Percentiles rank a stretch among this genome's conserved stretches.
Evolutionary conservation across 1,139 yeast species (phyloP).

Genomic region (Protomyces lactucae-debilis): DNA sequence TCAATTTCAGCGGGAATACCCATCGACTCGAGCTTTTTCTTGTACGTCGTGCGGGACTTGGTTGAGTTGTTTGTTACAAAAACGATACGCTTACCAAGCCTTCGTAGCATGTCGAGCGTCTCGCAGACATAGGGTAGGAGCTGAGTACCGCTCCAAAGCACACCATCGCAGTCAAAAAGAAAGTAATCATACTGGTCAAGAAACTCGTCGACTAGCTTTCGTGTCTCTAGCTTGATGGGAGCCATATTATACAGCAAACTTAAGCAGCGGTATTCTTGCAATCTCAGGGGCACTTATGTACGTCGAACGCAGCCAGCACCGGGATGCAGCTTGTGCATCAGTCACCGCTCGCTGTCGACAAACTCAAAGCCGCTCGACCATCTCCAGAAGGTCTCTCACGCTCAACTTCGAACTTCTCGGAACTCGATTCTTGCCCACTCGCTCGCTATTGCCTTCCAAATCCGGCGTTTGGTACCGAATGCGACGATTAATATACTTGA

Average conservation of each 20-base stretch:
- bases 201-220: slow-evolving; percentile 37
- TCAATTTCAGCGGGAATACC: slow-evolving; percentile 52
- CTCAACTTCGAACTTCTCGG: too few species aligned
- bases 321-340: too few species aligned
- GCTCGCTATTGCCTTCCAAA: too few species aligned
- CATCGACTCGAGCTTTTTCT: slow-evolving; percentile 65
- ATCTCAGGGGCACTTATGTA: too few species aligned
- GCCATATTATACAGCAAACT: neutral
- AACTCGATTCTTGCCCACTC: too few species aligned
- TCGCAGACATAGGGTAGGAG: slow-evolving; percentile 68
- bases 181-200: slow-evolving; percentile 69
- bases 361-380: too few species aligned
- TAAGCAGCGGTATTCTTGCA: neutral
- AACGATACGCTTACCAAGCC: slow-evolving; percentile 57
- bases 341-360: too few species aligned
- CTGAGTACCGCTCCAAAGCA: slow-evolving; percentile 77
- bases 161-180: slow-evolving; percentile 88
- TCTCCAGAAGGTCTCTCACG: too few species aligned
- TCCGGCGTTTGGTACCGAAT: too few species aligned
- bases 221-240: slow-evolving; percentile 10
- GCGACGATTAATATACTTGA: too few species aligned
- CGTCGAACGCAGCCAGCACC: too few species aligned
- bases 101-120: slow-evolving; percentile 54
- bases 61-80: slow-evolving; percentile 96
- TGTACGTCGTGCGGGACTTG: slow-evolving; percentile 73